These are phyloP conservation scores for Coniella vitis DNA, from an alignment of 2,329 filamentous ascomycete genomes.

Conservation along the genomic window DNA sequence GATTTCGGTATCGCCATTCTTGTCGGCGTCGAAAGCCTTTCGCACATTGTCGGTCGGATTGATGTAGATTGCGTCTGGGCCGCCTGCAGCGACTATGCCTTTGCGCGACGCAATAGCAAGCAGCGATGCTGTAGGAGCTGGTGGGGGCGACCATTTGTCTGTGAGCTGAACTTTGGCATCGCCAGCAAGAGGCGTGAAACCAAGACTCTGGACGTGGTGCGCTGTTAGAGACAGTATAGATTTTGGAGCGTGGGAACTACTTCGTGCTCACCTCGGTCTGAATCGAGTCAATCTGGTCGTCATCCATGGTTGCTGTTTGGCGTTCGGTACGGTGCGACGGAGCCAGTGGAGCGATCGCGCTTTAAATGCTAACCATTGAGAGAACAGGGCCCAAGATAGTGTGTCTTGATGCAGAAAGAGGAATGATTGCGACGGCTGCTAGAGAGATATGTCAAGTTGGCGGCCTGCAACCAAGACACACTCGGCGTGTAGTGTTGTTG, in stretches of 20 bases:
- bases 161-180: conserved; percentile 80
- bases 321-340: conserved; percentile 14
- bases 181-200: conserved; percentile 72
- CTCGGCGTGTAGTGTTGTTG: too few species aligned
- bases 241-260: conserved; percentile 1
- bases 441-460: too few species aligned
- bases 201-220: conserved; percentile 51
- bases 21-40: conserved; percentile 60
- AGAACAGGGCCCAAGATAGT: neutral
- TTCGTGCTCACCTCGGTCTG: conserved; percentile 64
- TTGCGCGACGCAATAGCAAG: conserved; percentile 73
- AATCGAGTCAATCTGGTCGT: conserved; percentile 63
- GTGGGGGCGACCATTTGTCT: conserved; percentile 68
- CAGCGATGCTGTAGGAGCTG: conserved; percentile 72
- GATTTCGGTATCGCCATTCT: conserved; percentile 56
- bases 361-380: conserved; percentile 9
- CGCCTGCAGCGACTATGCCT: conserved; percentile 80
- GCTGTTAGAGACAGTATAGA: conserved; percentile 18
- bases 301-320: conserved; percentile 31
- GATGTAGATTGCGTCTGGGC: conserved; percentile 71
- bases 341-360: conserved; percentile 11
- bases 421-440: too few species aligned
- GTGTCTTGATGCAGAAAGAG: neutral
- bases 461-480: too few species aligned
- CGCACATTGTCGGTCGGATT: conserved; percentile 72